Evolutionary conservation across 805 yeast genomes (phyloP), one percentile per base, ranked within the genome.

Genomic region (Torulaspora maleeae): DNA sequence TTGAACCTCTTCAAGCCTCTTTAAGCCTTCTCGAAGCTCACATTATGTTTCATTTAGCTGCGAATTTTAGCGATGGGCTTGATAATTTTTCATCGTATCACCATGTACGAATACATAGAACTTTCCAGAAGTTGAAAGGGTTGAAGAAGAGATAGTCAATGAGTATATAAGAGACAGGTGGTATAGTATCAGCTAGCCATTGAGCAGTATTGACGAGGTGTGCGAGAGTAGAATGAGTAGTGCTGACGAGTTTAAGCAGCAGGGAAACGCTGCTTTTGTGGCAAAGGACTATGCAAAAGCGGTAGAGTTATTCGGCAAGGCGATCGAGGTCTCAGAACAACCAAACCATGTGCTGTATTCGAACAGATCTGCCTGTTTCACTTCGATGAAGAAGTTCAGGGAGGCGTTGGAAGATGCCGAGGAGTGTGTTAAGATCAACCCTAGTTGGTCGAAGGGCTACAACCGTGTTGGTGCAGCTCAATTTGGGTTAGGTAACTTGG

Each of bases 311-410:
- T 93, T 93, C 70, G 70, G 91, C 15, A 76, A 86, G 65, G 99
- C 97, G 27, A 93, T 91, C 59, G 95, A 80, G 36, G 87, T 78
- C 11, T 81, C 96, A 0, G 74, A 82, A 36, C 52, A 75, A 5
- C 95, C 97, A 51, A 93, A 91, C 67, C 97, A 91, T 64, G 97
- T 93, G 13, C 74, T 93, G 44, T 90, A 74, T 66, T 89, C 97
- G 41, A 93, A 93, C 72, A 82, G 99, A 67, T 90, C 98, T 9
- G 99, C 95, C 11, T 78, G 88, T 46, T 83, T 83, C 60, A 84
- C 97, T 4, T 86, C 96, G 5, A 68, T 81, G 70, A 80, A 80
- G 60, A 71, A 89, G 58, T 93, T 82, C 60, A 66, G 65, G 17
- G 71, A 81, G 48, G 99, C 98, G 3, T 72, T 88, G 49, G 71